phyloP scores from a whole-genome alignment of 2,329 filamentous ascomycete species.

The Trichoderma oligosporum region DNA sequence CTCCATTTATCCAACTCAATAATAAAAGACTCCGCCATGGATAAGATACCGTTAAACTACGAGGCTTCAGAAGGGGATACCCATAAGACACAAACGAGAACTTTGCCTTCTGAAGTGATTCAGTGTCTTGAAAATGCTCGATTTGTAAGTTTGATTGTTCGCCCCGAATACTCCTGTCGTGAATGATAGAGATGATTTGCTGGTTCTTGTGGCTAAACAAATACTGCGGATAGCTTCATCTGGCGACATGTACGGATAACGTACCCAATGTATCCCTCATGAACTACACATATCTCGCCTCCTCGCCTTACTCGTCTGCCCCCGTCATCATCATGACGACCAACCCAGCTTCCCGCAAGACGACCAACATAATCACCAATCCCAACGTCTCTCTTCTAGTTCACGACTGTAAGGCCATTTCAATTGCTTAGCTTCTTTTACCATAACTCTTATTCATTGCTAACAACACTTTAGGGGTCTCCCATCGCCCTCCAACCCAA shows the following conservation, averaged over 20 bases:
- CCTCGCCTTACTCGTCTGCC: constrained; percentile 61
- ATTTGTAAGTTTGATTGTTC: constrained; percentile 60
- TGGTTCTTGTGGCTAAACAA: not conserved
- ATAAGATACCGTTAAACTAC: constrained; percentile 69
- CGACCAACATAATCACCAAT: constrained; percentile 76
- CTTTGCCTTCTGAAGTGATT: constrained; percentile 78
- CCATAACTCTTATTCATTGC: not conserved
- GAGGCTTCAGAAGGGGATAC: constrained; percentile 71
- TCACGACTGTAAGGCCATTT: constrained; percentile 66
- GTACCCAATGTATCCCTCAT: constrained; percentile 91
- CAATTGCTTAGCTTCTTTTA: not conserved
- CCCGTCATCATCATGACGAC: constrained; percentile 96
- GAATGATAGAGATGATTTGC: too few species aligned
- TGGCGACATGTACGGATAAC: constrained; percentile 82
- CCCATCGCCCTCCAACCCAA: constrained; percentile 79
- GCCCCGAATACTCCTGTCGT: too few species aligned
- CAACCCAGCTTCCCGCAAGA: constrained; percentile 73
- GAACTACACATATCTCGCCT: constrained; percentile 97
- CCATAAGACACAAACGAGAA: constrained; percentile 63
- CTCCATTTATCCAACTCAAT: not conserved
- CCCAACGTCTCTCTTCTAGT: constrained; percentile 90
- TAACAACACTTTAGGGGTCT: constrained; percentile 59
- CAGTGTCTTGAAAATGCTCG: constrained; percentile 91
- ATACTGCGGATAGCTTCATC: constrained; percentile 66
- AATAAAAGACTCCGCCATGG: constrained; percentile 36